Base-by-base conservation (phyloP, 1,284 basidiomycete species). In the Sutorius eximius region DNA sequence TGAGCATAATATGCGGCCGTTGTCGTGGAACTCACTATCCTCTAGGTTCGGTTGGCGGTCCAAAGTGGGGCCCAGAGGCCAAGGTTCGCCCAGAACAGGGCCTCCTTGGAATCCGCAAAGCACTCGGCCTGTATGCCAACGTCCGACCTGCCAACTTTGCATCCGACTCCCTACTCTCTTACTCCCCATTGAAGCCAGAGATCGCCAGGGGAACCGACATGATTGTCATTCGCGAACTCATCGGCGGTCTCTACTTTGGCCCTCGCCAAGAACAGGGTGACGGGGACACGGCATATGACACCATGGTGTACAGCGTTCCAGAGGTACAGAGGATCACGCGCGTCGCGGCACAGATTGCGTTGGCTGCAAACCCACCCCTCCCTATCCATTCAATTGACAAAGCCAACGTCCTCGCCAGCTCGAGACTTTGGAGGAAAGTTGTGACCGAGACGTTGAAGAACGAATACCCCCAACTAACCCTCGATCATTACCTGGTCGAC, bases 381-480 rank as follows among this genome's bases (percentile, higher is more conserved):
- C 81, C 86, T 45, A 87, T 99, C 57, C 92, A 95, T 73, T 96
- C 93, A 3, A 83, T 99, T 73, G 97, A 99, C 81, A 99, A 99
- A 77, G 97, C 97, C 54, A 99, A 99, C 72, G 97, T 99, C 30
- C 85, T 99, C 49, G 97, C 97, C 38, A 94, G 88, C 65, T 96
- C 93, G 40, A 81, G 97, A 46, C 78, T 99, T 45, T 99, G 97
- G 97, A 81, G 97, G 55, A 93, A 88, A 70, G 89, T 92, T 30
- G 94, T 96, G 52, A 89, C 83, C 3, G 91, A 95, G 69, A 86
- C 91, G 13, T 74, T 96, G 64, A 75, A 82, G 55, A 82, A 82
- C 37, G 95, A 98, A 72, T 97, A 90, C 74, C 93, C 95, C 11
- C 86, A 94, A 67, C 73, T 98, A 40, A 79, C 83, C 64, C 74